phyloP scores from a whole-genome alignment of 1,284 basidiomycete species.

The Rhodotorula glutinis region DNA sequence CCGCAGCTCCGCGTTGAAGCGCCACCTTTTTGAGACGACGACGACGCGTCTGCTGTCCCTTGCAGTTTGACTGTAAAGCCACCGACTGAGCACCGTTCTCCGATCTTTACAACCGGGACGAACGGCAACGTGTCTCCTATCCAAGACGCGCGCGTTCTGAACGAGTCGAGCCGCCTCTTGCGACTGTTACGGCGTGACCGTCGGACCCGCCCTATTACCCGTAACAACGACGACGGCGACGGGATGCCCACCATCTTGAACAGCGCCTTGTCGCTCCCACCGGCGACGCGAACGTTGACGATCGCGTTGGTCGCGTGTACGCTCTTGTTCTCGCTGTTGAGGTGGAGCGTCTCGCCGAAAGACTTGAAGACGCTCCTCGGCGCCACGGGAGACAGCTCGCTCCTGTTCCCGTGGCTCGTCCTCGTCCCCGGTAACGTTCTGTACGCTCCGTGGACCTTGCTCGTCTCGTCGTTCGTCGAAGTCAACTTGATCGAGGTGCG shows the following conservation, averaged over 20 bases:
- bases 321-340: conserved; percentile 63
- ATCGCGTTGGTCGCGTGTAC: conserved; percentile 64
- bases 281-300: conserved; percentile 74
- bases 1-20: no score
- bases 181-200: no score
- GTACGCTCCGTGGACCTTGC: conserved; percentile 88
- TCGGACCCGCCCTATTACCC: no score
- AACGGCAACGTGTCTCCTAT: background rate
- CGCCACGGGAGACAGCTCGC: conserved; percentile 50
- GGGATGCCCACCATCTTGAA: conserved; percentile 27
- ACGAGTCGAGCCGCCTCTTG: conserved; percentile 1
- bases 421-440: conserved; percentile 77
- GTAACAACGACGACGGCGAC: background rate
- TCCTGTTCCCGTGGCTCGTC: conserved; percentile 68
- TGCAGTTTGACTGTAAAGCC: no score
- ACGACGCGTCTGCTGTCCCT: no score
- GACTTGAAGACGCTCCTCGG: conserved; percentile 44
- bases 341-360: conserved; percentile 49
- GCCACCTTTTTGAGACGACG: no score
- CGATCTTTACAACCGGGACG: no score
- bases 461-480: conserved; percentile 84
- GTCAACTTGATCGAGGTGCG: conserved; percentile 75
- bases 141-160: background rate
- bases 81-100: no score
- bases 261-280: conserved; percentile 57